These are phyloP conservation scores for Prunus mira DNA, from an alignment of 306 rosid genomes.

Conservation along the genomic window DNA sequence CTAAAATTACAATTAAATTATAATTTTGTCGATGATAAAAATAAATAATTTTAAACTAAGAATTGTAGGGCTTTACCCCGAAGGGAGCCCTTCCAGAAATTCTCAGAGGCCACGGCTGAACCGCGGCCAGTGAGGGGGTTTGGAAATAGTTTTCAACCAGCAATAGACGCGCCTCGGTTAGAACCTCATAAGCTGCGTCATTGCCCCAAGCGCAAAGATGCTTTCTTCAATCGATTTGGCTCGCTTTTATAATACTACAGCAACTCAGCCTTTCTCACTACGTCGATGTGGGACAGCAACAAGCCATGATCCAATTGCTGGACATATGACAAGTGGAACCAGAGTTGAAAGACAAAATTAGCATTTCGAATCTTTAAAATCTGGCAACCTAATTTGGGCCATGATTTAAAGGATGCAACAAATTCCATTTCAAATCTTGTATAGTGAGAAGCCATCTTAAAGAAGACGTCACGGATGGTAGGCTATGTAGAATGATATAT, in stretches of 20 bases:
- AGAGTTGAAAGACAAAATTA: too few relatives aligned
- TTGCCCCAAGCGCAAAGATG: constrained; percentile 26
- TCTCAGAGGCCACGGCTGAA: constrained; percentile 11
- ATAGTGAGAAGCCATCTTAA: too few relatives aligned
- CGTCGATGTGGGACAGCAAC: constrained; percentile 7
- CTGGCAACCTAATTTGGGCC: too few relatives aligned
- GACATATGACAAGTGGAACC: too few relatives aligned
- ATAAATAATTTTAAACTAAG: neutral
- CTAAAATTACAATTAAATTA: too few relatives aligned
- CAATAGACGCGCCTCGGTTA: constrained; percentile 23
- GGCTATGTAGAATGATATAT: too few relatives aligned
- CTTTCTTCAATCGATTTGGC: accelerated
- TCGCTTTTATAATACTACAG: neutral
- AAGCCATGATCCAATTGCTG: too few relatives aligned
- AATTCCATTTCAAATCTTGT: too few relatives aligned
- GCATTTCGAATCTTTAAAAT: too few relatives aligned
- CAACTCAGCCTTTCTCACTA: neutral
- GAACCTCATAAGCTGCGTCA: constrained; percentile 28
- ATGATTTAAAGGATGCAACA: too few relatives aligned
- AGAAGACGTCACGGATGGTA: too few relatives aligned
- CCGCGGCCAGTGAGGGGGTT: constrained; percentile 19
- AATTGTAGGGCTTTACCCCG: constrained; percentile 26
- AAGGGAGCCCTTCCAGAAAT: constrained; percentile 38
- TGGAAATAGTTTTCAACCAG: constrained; percentile 27
- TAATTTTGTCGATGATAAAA: too few relatives aligned